phyloP scores from a whole-genome alignment of 768 basidiomycete genomes.

The Amanita rubescens region DNA sequence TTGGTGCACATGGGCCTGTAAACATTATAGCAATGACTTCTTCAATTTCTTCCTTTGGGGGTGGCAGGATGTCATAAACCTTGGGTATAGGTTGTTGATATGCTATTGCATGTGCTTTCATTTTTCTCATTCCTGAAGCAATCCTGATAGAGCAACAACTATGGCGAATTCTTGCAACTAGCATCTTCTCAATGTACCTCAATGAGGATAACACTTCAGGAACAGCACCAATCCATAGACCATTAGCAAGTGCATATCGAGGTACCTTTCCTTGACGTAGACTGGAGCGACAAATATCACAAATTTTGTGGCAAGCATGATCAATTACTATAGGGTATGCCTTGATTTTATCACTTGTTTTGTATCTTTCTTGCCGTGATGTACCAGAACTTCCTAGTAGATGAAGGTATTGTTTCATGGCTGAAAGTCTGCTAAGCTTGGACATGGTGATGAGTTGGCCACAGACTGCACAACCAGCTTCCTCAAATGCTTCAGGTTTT shows the following conservation, averaged over 20 bases:
- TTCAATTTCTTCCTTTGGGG: neutral
- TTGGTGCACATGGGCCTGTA: constrained; percentile 5
- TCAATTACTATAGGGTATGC: neutral
- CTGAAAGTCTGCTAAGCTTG: neutral
- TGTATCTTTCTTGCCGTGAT: neutral
- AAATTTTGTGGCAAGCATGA: neutral
- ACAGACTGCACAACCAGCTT: neutral
- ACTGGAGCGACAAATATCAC: neutral
- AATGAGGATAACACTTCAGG: neutral
- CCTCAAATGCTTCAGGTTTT: neutral
- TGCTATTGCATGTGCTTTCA: neutral
- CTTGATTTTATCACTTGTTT: neutral
- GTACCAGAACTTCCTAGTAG: neutral
- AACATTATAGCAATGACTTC: constrained; percentile 11
- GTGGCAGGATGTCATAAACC: neutral
- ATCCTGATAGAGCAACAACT: no score
- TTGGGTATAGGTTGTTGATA: neutral
- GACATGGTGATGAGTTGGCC: neutral
- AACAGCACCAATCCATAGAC: neutral
- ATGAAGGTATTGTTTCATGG: neutral
- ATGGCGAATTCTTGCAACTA: no score
- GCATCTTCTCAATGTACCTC: neutral
- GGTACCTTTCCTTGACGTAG: neutral
- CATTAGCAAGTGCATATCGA: neutral
- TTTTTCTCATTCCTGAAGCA: neutral